Evolutionary conservation across 2,329 filamentous ascomycete genomes (phyloP).

Genomic region (Xylogone sp.): DNA sequence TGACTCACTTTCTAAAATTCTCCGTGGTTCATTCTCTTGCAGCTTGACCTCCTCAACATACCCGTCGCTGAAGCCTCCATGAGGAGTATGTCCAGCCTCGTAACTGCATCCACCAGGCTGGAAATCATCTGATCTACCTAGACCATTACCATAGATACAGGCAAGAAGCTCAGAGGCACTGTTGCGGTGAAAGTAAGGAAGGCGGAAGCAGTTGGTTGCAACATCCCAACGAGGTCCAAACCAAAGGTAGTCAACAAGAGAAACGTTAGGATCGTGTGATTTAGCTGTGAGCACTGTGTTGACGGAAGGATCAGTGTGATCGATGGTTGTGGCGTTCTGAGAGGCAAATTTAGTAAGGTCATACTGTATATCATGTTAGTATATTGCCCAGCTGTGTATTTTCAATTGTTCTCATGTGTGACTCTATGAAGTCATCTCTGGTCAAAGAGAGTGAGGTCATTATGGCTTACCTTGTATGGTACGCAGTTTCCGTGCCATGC

Average conservation of each 20-base stretch:
- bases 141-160: conserved; percentile 36
- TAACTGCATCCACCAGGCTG: conserved; percentile 42
- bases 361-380: conserved; percentile 48
- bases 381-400: too few species aligned
- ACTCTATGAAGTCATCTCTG: conserved; percentile 67
- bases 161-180: conserved; percentile 45
- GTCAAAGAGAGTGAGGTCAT: conserved; percentile 31
- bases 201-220: conserved; percentile 52
- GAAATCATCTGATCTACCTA: conserved; percentile 40
- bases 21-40: conserved; percentile 38
- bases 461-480: conserved; percentile 30
- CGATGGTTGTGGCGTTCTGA: conserved; percentile 53
- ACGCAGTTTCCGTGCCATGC: conserved; percentile 78
- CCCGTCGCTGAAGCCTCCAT: conserved; percentile 43
- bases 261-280: conserved; percentile 48
- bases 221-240: conserved; percentile 66
- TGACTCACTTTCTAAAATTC: conserved; percentile 34
- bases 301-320: conserved; percentile 65
- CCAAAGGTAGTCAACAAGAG: conserved; percentile 62
- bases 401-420: too few species aligned
- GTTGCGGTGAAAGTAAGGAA: conserved; percentile 55
- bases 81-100: conserved; percentile 28
- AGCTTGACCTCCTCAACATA: conserved; percentile 41
- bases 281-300: conserved; percentile 62
- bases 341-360: conserved; percentile 54